These are phyloP conservation scores for Pyrenophora teres DNA, from an alignment of 2,329 filamentous ascomycete genomes.

Conservation along the genomic window DNA sequence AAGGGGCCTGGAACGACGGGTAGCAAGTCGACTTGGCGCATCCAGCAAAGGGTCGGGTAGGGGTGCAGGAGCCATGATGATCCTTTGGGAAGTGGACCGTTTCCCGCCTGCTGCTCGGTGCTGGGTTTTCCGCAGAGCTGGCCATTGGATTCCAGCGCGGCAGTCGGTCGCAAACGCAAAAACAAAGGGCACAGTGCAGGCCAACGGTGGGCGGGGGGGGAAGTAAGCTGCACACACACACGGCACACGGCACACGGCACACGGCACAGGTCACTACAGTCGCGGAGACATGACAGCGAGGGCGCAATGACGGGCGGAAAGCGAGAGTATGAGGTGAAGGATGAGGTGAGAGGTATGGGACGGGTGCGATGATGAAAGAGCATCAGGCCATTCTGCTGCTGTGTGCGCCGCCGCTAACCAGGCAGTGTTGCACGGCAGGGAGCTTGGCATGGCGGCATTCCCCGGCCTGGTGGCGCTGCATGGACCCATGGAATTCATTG, in stretches of 20 bases:
- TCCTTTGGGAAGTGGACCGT: conserved; percentile 13
- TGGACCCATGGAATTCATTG: too few relatives aligned
- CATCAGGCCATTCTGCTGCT: conserved; percentile 24
- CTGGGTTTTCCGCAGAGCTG: conserved; percentile 18
- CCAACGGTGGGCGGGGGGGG: background rate
- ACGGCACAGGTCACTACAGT: too few relatives aligned
- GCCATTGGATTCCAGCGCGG: conserved; percentile 26
- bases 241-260: too few relatives aligned
- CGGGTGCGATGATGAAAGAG: background rate
- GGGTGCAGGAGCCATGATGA: conserved; percentile 12
- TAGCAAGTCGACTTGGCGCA: conserved; percentile 11
- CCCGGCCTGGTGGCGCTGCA: background rate
- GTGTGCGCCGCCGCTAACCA: conserved; percentile 10
- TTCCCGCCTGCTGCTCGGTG: conserved; percentile 10
- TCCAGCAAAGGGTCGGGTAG: conserved; percentile 14
- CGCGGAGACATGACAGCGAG: too few relatives aligned
- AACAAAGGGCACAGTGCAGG: conserved; percentile 7
- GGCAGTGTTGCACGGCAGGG: conserved; percentile 17
- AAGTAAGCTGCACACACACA: background rate
- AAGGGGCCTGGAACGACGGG: conserved; percentile 13
- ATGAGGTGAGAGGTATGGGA: too few relatives aligned
- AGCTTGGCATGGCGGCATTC: background rate
- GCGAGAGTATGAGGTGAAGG: too few relatives aligned
- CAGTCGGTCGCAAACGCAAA: conserved; percentile 8
- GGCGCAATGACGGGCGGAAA: too few relatives aligned